phyloP scores from a whole-genome alignment of 75 land plant species.

The Sequoiadendron giganteum region DNA sequence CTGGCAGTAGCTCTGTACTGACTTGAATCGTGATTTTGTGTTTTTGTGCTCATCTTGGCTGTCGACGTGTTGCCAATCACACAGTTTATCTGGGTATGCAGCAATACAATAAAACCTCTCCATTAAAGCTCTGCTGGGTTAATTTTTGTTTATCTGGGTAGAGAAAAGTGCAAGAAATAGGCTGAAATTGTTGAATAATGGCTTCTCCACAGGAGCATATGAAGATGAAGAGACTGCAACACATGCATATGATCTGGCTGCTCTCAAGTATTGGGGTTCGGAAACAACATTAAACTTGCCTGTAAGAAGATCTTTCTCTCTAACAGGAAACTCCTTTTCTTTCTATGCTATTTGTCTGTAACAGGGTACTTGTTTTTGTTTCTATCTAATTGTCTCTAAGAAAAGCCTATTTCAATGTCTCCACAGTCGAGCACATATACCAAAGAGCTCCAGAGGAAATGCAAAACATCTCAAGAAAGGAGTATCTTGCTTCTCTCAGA shows the following conservation, averaged over 20 bases:
- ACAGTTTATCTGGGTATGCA: conserved; percentile 10
- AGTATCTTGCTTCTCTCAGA: conserved; percentile 48
- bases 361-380: not conserved
- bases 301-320: conserved; percentile 21
- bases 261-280: conserved; percentile 78
- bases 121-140: not conserved
- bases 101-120: not conserved
- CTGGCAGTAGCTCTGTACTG: not conserved
- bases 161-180: not conserved
- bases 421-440: conserved; percentile 25
- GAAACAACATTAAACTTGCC: conserved; percentile 58
- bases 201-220: conserved; percentile 52
- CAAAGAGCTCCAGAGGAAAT: conserved; percentile 50
- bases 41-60: not conserved
- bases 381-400: not conserved
- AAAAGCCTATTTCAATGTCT: not conserved
- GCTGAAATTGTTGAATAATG: not conserved
- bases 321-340: no score
- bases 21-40: not conserved
- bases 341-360: not conserved
- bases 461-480: conserved; percentile 40
- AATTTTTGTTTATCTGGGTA: not conserved
- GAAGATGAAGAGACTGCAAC: conserved; percentile 75
- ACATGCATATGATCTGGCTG: conserved; percentile 72
- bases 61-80: not conserved